Evolutionary conservation across 129 eudicot species (phyloP), one percentile per base, ranked within the genome.

Genomic region (Rutidosis leptorrhynchoides): DNA sequence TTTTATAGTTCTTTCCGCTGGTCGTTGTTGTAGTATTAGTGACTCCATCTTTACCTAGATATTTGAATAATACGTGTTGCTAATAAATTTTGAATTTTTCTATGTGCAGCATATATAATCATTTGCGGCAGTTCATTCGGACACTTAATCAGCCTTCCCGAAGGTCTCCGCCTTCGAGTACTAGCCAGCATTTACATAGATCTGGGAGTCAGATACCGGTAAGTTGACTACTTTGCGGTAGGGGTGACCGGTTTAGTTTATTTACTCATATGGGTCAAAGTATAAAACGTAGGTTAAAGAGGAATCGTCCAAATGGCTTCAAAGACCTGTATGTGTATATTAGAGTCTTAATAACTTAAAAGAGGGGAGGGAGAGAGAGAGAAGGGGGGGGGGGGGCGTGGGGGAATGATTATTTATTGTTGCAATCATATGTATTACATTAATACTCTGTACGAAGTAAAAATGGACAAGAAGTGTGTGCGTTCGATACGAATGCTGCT

Each of bases 81-180:
- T 62, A 23, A 35, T 27, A 30, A 24, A 2, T 11, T 43, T 25
- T 29, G 4, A 16, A 33, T 22, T 53, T 19, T 45, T 67, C 66
- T n/a, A 21, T 76, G 30, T 74, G 77, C 90, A 91, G 97, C 79
- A 91, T 85, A 28, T 91, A 91, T 74, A 91, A 91, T 67, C 87
- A 87, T 73, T 28, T 77, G 65, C 74, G 59, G 67, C 88, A 81
- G 60, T 65, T 91, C 37, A 56, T 81, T 60, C 65, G 72, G 53
- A 88, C 84, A 56, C 45, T 85, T 46, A 71, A 85, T 73, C 73
- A 67, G n/a, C 72, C 80, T 42, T 32, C 72, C 10, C 46, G 69
- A 67, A 83, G 84, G 70, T 40, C 77, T 27, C 59, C 42, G 52
- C 25, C 62, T 22, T 30, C 62, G 49, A 59, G 49, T 65, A 17